Conservation (phyloP, 306 rosid species). For the apple (Malus domestica) region ASM211411v1 NC_041799.1:8583501-8584000, state of each 20-base stretch:
- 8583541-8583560: background rate
- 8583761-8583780: too few relatives aligned
- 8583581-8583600: background rate
- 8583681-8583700: too few relatives aligned
- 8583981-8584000: background rate
- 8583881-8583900: background rate
- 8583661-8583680: too few relatives aligned
- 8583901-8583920: background rate
- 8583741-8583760: too few relatives aligned
- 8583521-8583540: background rate
- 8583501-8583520: background rate
- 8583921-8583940: background rate
- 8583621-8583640: too few relatives aligned
- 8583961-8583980: background rate
- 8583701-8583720: too few relatives aligned
- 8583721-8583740: too few relatives aligned
- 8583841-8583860: background rate
- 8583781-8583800: too few relatives aligned
- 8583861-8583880: background rate
- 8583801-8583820: background rate
- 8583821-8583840: background rate
- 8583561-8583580: background rate
- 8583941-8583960: background rate
- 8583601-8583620: background rate
- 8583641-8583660: too few relatives aligned